Evolutionary conservation across 139 green algal genomes (phyloP), one percentile per base, ranked within the genome.

Genomic region (Ettlia oleoabundans): DNA sequence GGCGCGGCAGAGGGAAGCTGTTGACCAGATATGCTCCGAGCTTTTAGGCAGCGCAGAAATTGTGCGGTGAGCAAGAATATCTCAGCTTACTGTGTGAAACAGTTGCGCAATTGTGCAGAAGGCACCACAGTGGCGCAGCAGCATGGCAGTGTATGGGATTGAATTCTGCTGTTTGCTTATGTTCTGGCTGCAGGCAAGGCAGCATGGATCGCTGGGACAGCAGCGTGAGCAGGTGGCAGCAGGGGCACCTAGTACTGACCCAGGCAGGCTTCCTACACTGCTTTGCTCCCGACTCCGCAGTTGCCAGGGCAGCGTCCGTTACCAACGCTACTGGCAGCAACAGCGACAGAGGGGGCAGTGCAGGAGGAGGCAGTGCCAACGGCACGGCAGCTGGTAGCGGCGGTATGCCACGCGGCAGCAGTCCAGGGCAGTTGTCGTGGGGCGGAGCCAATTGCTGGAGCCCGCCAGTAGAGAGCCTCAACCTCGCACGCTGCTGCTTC

Each of bases 21-120:
- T 96, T 55, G 84, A 89, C 33, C 40, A 65, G 8, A 86, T 92
- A 2, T 87, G 78, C 15, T 70, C 87, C 42, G 90, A 96, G 82
- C 88, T 96, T 63, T 88, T 94, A 67, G 89, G 78, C 72, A 93
- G 86, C 71, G 87, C 89, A 5, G 92, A 96, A 70, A 95, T 95
- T 58, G 61, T 91, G n/a, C 78, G 86, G 70, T 87, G 82, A n/a
- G 78, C 3, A 0, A 28, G 61, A 3, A 21, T 42, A 13, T 28
- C 42, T 18, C 62, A 38, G 62, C 62, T 37, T 38, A 6, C 28
- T n/a, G n/a, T n/a, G n/a, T n/a, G n/a, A n/a, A n/a, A n/a, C n/a
- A n/a, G n/a, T n/a, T n/a, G n/a, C n/a, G n/a, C n/a, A n/a, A n/a
- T n/a, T n/a, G n/a, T n/a, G n/a, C n/a, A n/a, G n/a, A n/a, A n/a